Evolutionary conservation across 768 basidiomycete genomes (phyloP).

Genomic region (Gloeophyllum trabeum): DNA sequence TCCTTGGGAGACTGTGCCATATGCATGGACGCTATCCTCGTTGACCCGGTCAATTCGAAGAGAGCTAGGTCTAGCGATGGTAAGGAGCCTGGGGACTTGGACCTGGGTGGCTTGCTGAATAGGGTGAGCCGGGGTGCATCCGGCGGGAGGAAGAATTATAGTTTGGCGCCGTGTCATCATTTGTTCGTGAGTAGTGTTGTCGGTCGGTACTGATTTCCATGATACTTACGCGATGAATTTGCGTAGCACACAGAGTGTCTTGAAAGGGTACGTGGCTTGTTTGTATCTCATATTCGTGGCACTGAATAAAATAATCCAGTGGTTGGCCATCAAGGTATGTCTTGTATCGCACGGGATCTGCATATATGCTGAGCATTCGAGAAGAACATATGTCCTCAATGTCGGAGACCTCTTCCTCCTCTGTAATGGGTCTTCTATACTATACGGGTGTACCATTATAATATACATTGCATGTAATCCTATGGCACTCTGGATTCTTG

Average conservation of each 20-base stretch:
- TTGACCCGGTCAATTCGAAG: neutral
- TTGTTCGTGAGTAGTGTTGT: conserved; percentile 57
- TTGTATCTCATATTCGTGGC: neutral
- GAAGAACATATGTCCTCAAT: conserved; percentile 88
- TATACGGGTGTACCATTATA: too few species aligned
- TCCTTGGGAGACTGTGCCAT: conserved; percentile 84
- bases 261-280: conserved; percentile 43
- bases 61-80: conserved; percentile 18
- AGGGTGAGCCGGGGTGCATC: conserved; percentile 31
- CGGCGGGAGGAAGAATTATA: conserved; percentile 54
- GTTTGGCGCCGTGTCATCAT: conserved; percentile 84
- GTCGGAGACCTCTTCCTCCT: conserved; percentile 74
- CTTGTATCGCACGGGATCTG: neutral
- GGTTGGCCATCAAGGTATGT: conserved; percentile 65
- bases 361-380: conserved; percentile 3
- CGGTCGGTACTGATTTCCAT: conserved; percentile 1
- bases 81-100: conserved; percentile 7
- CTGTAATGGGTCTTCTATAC: too few species aligned
- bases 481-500: too few species aligned
- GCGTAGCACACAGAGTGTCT: conserved; percentile 77
- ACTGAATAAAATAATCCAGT: conserved; percentile 25
- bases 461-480: too few species aligned
- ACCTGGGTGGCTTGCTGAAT: conserved; percentile 26
- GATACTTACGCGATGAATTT: conserved; percentile 1
- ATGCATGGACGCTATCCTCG: conserved; percentile 77